These are phyloP conservation scores for Botrytis porri DNA, from an alignment of 2,329 filamentous ascomycete genomes.

Conservation along the genomic window DNA sequence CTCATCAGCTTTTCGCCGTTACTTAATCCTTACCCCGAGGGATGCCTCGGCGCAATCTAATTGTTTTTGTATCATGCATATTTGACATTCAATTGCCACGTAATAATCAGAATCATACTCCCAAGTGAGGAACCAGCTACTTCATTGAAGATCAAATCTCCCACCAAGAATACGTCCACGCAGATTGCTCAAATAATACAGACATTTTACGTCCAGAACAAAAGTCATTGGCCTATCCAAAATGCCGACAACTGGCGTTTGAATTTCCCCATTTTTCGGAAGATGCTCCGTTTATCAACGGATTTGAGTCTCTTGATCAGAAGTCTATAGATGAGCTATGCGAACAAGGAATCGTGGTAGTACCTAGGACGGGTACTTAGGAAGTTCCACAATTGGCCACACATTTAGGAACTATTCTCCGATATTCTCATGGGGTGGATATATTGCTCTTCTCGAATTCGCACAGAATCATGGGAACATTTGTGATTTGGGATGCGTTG, in stretches of 20 bases:
- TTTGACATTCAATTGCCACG: background rate
- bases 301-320: slow-evolving; percentile 15
- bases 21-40: background rate
- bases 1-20: background rate
- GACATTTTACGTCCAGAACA: background rate
- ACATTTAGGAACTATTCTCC: slow-evolving; percentile 52
- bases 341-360: slow-evolving; percentile 36
- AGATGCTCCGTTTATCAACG: background rate
- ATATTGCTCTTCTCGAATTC: slow-evolving; percentile 59
- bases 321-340: slow-evolving; percentile 21
- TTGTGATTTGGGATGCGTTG: slow-evolving; percentile 47
- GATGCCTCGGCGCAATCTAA: background rate
- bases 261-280: background rate
- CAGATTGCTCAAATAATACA: background rate
- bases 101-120: background rate
- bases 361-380: slow-evolving; percentile 58
- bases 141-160: background rate
- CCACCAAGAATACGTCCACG: background rate
- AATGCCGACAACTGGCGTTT: background rate
- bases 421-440: slow-evolving; percentile 45
- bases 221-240: background rate
- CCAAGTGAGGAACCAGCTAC: background rate
- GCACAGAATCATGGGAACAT: slow-evolving; percentile 46
- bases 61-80: background rate
- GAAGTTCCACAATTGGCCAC: slow-evolving; percentile 52